phyloP scores from a whole-genome alignment of 1,139 yeast species.

The Taphrina pruni region DNA sequence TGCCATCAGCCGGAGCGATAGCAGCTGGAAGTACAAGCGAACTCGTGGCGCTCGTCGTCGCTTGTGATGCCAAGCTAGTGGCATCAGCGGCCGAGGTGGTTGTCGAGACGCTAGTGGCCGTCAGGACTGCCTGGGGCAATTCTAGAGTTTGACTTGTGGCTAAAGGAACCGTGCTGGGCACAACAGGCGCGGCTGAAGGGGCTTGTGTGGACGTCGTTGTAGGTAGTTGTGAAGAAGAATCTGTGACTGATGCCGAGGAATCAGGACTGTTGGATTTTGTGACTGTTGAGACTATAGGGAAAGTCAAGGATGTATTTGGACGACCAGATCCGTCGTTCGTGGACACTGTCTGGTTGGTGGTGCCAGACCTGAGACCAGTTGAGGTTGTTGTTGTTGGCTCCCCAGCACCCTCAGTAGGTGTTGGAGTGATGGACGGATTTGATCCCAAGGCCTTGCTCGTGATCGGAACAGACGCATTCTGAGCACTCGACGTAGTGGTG shows the following conservation, averaged over 20 bases:
- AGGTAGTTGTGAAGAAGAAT: neutral
- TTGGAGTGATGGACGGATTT: neutral
- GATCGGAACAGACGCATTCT: neutral
- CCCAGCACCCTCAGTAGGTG: neutral
- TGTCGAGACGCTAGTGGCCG: constrained; percentile 3
- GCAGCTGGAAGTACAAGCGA: constrained; percentile 51
- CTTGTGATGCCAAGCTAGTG: neutral
- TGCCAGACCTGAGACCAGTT: neutral
- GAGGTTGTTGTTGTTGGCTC: neutral
- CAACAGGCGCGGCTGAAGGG: neutral
- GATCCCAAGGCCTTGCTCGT: too few relatives aligned
- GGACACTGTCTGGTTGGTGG: neutral
- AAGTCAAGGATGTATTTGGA: neutral
- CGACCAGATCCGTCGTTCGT: neutral
- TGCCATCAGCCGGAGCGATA: constrained; percentile 53
- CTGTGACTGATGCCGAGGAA: neutral
- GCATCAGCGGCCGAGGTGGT: neutral
- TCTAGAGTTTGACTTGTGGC: constrained; percentile 14
- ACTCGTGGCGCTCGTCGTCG: constrained; percentile 5
- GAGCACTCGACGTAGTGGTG: neutral
- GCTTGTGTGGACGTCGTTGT: neutral
- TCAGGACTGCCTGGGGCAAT: constrained; percentile 2
- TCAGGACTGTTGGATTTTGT: neutral
- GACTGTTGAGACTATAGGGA: neutral
- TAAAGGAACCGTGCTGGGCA: neutral